phyloP scores from a whole-genome alignment of 768 basidiomycete genomes.

The Tylopilus rubrobrunneus region DNA sequence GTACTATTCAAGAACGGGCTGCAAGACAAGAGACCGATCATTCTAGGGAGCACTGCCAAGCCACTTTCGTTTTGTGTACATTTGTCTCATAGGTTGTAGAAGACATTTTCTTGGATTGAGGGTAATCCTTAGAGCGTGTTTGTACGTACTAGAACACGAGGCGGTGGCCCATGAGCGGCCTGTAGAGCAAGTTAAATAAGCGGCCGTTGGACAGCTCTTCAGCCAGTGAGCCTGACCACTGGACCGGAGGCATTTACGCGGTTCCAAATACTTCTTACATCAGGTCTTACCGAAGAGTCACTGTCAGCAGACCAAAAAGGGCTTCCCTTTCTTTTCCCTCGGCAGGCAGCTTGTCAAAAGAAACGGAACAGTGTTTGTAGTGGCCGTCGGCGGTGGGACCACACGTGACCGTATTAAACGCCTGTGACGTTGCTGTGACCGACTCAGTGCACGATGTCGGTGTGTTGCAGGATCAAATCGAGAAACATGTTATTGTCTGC shows the following conservation, averaged over 20 bases:
- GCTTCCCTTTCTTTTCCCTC: background rate
- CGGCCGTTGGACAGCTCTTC: background rate
- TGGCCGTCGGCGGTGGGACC: background rate
- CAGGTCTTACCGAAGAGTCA: background rate
- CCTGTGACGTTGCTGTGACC: background rate
- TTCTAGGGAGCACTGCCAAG: background rate
- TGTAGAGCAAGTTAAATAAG: background rate
- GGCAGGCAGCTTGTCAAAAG: background rate
- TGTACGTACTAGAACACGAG: background rate
- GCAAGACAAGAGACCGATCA: slow-evolving; percentile 1
- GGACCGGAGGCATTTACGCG: background rate
- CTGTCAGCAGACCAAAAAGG: background rate
- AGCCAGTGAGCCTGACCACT: background rate
- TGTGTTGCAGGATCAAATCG: background rate
- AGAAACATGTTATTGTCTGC: background rate
- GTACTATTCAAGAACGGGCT: slow-evolving; percentile 24
- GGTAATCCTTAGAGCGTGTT: too few species aligned
- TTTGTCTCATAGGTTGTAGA: background rate
- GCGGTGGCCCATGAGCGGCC: background rate
- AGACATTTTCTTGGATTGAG: background rate
- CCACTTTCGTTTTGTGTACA: background rate
- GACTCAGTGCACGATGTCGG: background rate
- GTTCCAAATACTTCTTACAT: background rate
- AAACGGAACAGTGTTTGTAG: background rate
- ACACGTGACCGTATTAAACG: background rate